Base-by-base conservation (phyloP, 2,329 filamentous ascomycete genomes). In the Penicillium sp. region DNA sequence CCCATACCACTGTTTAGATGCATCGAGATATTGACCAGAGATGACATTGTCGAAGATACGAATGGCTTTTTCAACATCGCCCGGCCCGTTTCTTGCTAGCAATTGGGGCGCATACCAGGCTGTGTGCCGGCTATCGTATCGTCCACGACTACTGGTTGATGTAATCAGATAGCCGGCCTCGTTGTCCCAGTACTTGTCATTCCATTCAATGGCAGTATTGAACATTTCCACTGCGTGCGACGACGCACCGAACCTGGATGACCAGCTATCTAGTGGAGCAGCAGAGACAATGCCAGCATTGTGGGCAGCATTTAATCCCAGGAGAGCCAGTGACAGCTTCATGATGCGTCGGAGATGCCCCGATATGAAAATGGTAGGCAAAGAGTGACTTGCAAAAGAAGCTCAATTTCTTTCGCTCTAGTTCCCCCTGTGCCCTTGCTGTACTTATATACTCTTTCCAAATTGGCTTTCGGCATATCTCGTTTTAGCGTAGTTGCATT, bases 81-180 rank as follows among this genome's bases (percentile, higher is more conserved):
- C 58, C 3, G 39, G 50, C 26, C 43, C 53, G 13, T 65, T 65
- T 11, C 62, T 55, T 1, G 60, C 60, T 11, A 65, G 49, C 20
- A 65, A 34, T 34, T 60, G 57, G 16, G 58, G 57, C 6, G 62
- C 60, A 57, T 65, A 65, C 62, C 62, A 65, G 5, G 55, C 62
- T 2, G 53, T 55, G 18, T 58, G 58, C 2, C 62, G 57, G 42
- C 49, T 59, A 40, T 65, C 62, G 38, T 65, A 61, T 10, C 55
- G 56, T 34, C 57, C 62, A 18, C 50, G 18, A 26, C 42, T 48
- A 31, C 50, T 58, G 4, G 55, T 34, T 20, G 59, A 26, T 18
- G 57, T 54, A 20, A 63, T 52, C 46, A 63, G 37, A 37, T 62
- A 63, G 18, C 61, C 61, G 4, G 61, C 55, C 5, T 57, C 45